A percentile compares a stretch with the other conserved stretches of the same genome.
Conservation (phyloP, 805 yeast genomes). For the Teunomyces tritomae region DNA sequence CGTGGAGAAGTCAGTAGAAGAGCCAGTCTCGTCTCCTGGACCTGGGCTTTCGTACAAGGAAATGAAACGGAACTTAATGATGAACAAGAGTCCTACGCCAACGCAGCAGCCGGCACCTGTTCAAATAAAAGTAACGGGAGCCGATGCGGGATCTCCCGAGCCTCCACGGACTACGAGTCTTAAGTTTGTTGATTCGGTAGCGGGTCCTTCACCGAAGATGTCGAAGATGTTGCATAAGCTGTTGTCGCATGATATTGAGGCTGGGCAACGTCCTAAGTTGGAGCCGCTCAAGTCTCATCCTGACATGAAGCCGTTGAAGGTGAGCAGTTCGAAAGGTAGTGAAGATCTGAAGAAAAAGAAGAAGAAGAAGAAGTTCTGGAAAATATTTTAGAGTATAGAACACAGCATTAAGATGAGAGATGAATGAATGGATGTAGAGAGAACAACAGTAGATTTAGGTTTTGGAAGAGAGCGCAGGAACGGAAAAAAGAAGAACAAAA, state of each 20-base stretch:
- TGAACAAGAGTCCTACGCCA: constrained; percentile 13
- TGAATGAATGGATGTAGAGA: not conserved
- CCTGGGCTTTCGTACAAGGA: constrained; percentile 29
- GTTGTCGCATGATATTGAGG: constrained; percentile 37
- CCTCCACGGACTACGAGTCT: constrained; percentile 27
- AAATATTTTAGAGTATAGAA: constrained; percentile 16
- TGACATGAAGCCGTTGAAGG: constrained; percentile 18
- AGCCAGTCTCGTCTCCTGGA: not conserved
- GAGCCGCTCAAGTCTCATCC: constrained; percentile 42
- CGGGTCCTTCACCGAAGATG: not conserved
- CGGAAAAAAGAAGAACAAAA: not conserved
- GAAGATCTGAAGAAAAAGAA: not conserved
- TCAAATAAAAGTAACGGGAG: constrained; percentile 6
- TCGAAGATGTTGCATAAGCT: constrained; percentile 25
- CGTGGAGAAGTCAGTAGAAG: constrained; percentile 13
- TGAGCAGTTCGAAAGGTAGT: not conserved
- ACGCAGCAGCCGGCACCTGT: constrained; percentile 3
- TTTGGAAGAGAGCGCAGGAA: not conserved
- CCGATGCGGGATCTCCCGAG: constrained; percentile 9
- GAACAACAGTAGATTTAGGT: too few species aligned
- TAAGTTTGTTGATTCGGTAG: constrained; percentile 25
- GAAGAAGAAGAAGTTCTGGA: constrained; percentile 35
- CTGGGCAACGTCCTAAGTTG: constrained; percentile 21
- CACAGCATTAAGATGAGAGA: constrained; percentile 2
- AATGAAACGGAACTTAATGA: constrained; percentile 25